Evolutionary conservation across 495 filamentous ascomycete genomes (phyloP).

Genomic region (Neurospora pannonica): DNA sequence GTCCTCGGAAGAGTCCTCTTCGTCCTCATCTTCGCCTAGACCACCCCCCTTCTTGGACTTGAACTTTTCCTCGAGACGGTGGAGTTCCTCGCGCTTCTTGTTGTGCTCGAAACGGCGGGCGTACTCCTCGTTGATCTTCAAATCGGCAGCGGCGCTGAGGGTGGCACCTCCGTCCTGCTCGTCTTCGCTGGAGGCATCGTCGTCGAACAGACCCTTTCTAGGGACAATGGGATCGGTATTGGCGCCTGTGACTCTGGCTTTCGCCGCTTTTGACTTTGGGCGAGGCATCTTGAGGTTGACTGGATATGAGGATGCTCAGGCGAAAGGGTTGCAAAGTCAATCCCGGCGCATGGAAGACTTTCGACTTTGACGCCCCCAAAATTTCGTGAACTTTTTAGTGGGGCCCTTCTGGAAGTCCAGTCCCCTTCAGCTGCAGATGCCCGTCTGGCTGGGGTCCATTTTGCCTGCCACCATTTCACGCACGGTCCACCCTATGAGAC

Average conservation of each 20-base stretch:
- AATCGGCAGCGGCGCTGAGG: conserved; percentile 39
- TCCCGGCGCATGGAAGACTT: background rate
- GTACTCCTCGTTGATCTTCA: conserved; percentile 87
- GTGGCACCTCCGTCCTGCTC: conserved; percentile 49
- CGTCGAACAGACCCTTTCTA: conserved; percentile 23
- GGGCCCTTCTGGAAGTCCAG: conserved; percentile 1
- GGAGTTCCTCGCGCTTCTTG: conserved; percentile 85
- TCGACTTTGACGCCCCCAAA: background rate
- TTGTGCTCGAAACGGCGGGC: conserved; percentile 89
- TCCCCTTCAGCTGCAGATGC: background rate
- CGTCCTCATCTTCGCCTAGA: conserved; percentile 23
- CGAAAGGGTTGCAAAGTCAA: background rate
- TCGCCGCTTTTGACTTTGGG: conserved; percentile 8
- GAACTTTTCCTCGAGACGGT: conserved; percentile 84
- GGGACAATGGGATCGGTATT: conserved; percentile 1
- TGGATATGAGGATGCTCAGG: background rate
- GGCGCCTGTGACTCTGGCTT: background rate
- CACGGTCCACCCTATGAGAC: background rate
- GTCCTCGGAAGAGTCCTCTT: conserved; percentile 50
- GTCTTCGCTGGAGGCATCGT: conserved; percentile 34
- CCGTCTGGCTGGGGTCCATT: background rate
- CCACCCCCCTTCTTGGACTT: conserved; percentile 39
- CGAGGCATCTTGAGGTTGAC: conserved; percentile 8
- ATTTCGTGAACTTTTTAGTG: conserved; percentile 16
- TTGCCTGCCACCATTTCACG: background rate